Percentiles rank a stretch among this genome's conserved stretches.
phyloP scores from a whole-genome alignment of 192 early-diverging fungal species.

The Podila horticola region DNA sequence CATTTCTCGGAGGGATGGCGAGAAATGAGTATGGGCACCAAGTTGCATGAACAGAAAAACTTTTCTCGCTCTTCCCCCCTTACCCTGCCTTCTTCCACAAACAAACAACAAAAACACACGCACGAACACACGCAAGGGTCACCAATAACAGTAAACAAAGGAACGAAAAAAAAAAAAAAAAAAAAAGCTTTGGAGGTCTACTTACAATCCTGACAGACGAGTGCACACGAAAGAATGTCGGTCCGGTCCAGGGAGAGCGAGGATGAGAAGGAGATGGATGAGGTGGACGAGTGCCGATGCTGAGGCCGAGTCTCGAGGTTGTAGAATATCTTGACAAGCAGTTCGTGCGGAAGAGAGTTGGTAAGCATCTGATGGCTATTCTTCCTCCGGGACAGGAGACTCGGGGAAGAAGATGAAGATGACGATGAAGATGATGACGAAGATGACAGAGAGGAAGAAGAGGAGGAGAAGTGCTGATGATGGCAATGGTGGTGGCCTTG shows the following conservation, averaged over 20 bases:
- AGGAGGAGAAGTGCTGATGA: not conserved
- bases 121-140: too few relatives aligned
- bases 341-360: conserved; percentile 27
- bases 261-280: conserved; percentile 31
- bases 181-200: not conserved
- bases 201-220: conserved; percentile 49
- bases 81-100: too few relatives aligned
- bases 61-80: not conserved
- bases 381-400: too few relatives aligned
- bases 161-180: not conserved
- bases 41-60: not conserved
- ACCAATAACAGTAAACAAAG: too few relatives aligned
- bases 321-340: conserved; percentile 44
- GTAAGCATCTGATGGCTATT: not conserved
- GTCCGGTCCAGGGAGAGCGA: conserved; percentile 16
- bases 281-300: conserved; percentile 32
- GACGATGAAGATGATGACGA: not conserved
- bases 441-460: not conserved
- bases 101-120: too few relatives aligned
- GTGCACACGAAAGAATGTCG: conserved; percentile 31
- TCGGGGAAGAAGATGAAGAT: not conserved
- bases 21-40: too few relatives aligned
- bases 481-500: not conserved
- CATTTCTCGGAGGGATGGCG: too few relatives aligned
- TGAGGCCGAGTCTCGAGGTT: conserved; percentile 34